Base-by-base conservation (phyloP, 768 basidiomycete genomes). In the Calocybe cyanea region DNA sequence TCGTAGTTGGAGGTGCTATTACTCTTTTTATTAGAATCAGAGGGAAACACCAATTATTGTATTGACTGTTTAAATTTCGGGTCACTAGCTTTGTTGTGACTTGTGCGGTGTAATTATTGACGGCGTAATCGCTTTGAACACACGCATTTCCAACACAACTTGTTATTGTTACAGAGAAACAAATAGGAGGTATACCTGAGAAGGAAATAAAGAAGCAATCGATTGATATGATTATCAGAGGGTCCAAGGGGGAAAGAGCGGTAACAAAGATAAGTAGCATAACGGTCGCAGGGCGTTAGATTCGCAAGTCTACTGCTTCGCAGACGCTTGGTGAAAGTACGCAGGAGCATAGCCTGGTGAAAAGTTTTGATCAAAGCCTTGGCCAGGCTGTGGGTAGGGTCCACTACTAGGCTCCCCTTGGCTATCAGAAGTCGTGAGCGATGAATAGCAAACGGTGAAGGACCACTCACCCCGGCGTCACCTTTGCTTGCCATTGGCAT, bases 401-500 rank as follows among this genome's bases (percentile, higher is more conserved):
- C 46, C 55, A 24, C 46, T 45, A 48, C 62, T 56, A 36, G 71
- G 69, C 34, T 63, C 68, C 63, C 63, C 69, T 45, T 64, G 57
- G 8, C 61, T 64, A 41, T 24, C 25, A 24, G 19, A 17, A 40
- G n/a, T 2, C 8, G 17, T 44, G 5, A 45, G 34, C 20, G 21
- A 21, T 28, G 3, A 10, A 11, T 40, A 43, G 17, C 23, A 24
- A 32, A 11, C 11, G 23, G 7, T 17, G 17, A 38, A 43, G 28
- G 18, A 14, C 23, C 7, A 62, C 77, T 52, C 41, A 83, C 82
- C 72, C 75, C 47, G 66, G 60, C 54, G 74, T 73, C 55, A 73
- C 67, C 2, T 73, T 71, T 8, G 75, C 70, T 48, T 68, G 72
- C 73, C 85, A 84, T 46, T 82, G 78, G 57, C 87, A 90, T 48